phyloP scores from a whole-genome alignment of 1,139 yeast genomes.

The Debaryomyces psychrophilus region DNA sequence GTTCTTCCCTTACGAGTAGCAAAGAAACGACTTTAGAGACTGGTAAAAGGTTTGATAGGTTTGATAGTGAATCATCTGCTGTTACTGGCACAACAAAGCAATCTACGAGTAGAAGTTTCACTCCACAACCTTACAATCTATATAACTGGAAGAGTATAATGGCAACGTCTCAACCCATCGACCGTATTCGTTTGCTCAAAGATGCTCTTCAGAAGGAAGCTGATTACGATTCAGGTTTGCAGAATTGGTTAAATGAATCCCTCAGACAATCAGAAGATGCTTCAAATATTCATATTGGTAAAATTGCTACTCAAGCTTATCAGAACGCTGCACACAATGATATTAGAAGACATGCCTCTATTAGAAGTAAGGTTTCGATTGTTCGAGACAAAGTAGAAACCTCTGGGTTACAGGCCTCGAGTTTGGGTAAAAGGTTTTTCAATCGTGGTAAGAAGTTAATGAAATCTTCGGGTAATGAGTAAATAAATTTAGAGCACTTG shows the following conservation, averaged over 20 bases:
- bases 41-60: conserved; percentile 1
- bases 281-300: conserved; percentile 47
- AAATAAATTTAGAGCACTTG: not conserved
- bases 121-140: conserved; percentile 13
- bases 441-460: conserved; percentile 46
- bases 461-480: conserved; percentile 22
- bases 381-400: conserved; percentile 51
- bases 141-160: conserved; percentile 51
- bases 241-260: conserved; percentile 48
- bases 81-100: not conserved
- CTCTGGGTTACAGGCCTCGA: conserved; percentile 45
- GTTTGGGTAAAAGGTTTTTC: conserved; percentile 47
- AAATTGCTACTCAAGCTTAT: conserved; percentile 49
- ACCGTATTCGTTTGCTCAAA: conserved; percentile 43
- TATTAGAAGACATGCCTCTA: conserved; percentile 44
- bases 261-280: conserved; percentile 38
- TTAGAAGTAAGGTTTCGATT: conserved; percentile 45
- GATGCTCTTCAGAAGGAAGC: conserved; percentile 47
- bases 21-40: not conserved
- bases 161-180: conserved; percentile 45
- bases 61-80: conserved; percentile 4
- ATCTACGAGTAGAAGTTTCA: not conserved
- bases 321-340: conserved; percentile 52
- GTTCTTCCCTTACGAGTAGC: not conserved
- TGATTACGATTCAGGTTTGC: conserved; percentile 48